Base-by-base conservation (phyloP, 345 rosid species). In the Populus ilicifolia region DNA sequence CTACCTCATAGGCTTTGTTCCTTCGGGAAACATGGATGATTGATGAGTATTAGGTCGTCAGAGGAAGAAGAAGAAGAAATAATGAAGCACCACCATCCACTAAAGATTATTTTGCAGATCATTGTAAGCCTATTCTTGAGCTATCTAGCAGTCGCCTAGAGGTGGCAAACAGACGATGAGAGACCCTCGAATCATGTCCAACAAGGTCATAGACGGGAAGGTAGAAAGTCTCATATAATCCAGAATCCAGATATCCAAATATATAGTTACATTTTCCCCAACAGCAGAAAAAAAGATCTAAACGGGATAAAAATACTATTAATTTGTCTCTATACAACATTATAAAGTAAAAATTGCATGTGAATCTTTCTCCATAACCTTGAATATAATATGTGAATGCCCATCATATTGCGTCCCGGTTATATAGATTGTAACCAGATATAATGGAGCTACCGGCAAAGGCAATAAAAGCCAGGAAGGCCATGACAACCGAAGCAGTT, bases 391-490 rank as follows among this genome's bases (percentile, higher is more conserved):
- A 50, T 21, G 61, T 36, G 1, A 61, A 30, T 67, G 68, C 73
- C 73, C 25, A 30, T 84, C 86, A 90, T 5, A 74, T 59, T 33
- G 87, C 46, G 8, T 81, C 87, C 20, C 63, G 79, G 80, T 81
- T 86, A 67, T 83, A 96, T 27, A 94, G 89, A 75, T 81, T 78
- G 86, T 89, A 85, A 70, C 91, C 92, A n/a, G 99, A 96, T 69
- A 94, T 80, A 50, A 94, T 72, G 44, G 97, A 92, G 85, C 97
- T 94, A 72, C 83, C 71, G 43, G 97, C 95, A 79, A 89, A 94
- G 75, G 97, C 92, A 35, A 82, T 35, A 80, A 96, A 94, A 50
- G 97, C 97, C 30, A 92, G 69, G 72, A 96, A 94, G 35, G 98
- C 86, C 88, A 89, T 85, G 0, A 91, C 93, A 6, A 96, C 81